Evolutionary conservation across 1,284 basidiomycete genomes (phyloP), one percentile per base, ranked within the genome.

Genomic region (Cutaneotrichosporon arboriforme): DNA sequence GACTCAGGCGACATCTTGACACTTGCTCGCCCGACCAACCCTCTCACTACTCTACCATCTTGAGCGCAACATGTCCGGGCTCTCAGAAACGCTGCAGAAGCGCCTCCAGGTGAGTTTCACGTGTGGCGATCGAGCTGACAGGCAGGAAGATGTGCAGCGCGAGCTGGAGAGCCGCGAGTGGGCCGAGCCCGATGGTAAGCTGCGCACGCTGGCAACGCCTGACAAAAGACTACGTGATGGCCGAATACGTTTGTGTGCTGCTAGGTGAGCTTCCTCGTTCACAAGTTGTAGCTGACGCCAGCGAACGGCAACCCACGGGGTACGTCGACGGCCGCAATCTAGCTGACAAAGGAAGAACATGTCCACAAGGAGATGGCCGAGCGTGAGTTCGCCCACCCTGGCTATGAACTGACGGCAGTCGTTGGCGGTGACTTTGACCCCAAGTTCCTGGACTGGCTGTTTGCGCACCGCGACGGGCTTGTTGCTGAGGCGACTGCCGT

Each of bases 121-220:
- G n/a, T 15, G 15, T 3, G 12, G 13, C 9, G 23, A 0, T 1
- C 4, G 2, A 22, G 40, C 55, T 60, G 43, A 58, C 52, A 33
- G 12, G 4, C 55, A 73, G 70, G 52, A 49, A 12, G 65, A 66
- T 22, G 61, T 73, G 10, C 71, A 73, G 58, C 17, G 31, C 35
- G 71, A 73, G 57, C 61, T 73, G 4, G 70, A 70, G 57, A 55
- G 60, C 40, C 55, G 71, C 57, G 71, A 73, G 58, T 73, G 70
- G 69, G 70, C 71, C 18, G 71, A 73, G 51, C 54, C 67, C 2
- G 61, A 62, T 21, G 70, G 70, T 72, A 36, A 20, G 14, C 3
- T n/a, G 4, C 20, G 14, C n/a, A 10, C 34, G n/a, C 15, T 8
- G 12, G 2, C 9, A 1, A 31, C 17, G 26, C 18, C 34, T 53